phyloP scores from a whole-genome alignment of 23 red algal genomes.

The Cyanidium caldarium region DNA sequence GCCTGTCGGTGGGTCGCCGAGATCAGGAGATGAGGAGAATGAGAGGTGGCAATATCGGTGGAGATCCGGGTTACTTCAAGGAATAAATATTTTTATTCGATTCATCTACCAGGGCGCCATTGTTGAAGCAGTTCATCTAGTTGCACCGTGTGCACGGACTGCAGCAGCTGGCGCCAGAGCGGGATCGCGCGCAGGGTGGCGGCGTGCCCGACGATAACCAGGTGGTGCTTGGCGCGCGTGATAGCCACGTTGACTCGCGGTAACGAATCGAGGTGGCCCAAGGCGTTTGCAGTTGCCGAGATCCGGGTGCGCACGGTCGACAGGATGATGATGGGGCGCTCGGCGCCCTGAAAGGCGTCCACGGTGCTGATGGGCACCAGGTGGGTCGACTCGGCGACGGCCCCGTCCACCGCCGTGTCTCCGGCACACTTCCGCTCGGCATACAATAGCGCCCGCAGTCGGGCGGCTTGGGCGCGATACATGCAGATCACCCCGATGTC shows the following conservation, averaged over 20 bases:
- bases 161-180: background rate
- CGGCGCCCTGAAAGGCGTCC: conserved; percentile 93
- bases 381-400: background rate
- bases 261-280: background rate
- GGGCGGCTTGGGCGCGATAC: background rate
- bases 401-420: background rate
- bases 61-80: no score
- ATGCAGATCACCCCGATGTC: conserved; percentile 1
- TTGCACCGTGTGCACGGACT: no score
- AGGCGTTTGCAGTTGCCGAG: background rate
- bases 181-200: background rate
- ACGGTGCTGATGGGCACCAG: conserved; percentile 15
- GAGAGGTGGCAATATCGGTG: no score
- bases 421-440: background rate
- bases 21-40: no score
- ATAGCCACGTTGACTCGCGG: conserved; percentile 81
- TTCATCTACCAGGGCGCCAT: no score
- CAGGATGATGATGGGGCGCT: conserved; percentile 80
- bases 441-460: background rate
- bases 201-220: conserved; percentile 57
- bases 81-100: no score
- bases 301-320: conserved; percentile 37
- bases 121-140: no score
- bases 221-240: conserved; percentile 56
- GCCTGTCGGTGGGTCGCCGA: no score